Conservation (phyloP, 805 yeast species). For the Priceomyces castillae region DNA sequence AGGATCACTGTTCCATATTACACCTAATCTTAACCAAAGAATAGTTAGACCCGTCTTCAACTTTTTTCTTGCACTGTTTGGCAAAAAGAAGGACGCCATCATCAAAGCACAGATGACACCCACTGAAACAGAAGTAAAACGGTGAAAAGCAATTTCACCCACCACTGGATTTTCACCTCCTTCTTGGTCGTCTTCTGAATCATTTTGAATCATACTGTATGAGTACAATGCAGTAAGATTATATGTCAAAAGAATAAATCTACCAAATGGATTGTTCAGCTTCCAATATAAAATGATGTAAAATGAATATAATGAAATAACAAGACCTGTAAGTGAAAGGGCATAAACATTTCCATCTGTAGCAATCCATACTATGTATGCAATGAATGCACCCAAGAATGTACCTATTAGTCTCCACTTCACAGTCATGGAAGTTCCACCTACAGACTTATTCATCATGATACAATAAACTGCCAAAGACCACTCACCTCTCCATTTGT, state of each 20-base stretch:
- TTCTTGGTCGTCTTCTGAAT: constrained; percentile 58
- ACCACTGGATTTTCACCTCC: constrained; percentile 70
- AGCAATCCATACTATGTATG: constrained; percentile 56
- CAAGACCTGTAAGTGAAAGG: constrained; percentile 49
- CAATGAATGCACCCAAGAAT: constrained; percentile 62
- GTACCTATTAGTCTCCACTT: constrained; percentile 77
- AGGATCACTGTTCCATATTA: constrained; percentile 78
- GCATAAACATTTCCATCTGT: constrained; percentile 54
- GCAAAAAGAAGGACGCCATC: constrained; percentile 63
- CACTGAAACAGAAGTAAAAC: constrained; percentile 66
- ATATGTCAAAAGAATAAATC: constrained; percentile 71
- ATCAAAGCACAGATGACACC: constrained; percentile 78
- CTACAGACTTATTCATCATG: constrained; percentile 80
- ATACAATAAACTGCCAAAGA: constrained; percentile 76
- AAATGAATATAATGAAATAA: constrained; percentile 47
- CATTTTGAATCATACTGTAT: constrained; percentile 61
- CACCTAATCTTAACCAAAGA: constrained; percentile 77
- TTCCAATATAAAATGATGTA: constrained; percentile 69
- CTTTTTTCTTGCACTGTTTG: constrained; percentile 72
- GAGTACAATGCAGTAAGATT: constrained; percentile 77
- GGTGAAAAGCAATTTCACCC: constrained; percentile 71
- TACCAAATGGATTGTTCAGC: constrained; percentile 58
- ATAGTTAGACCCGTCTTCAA: constrained; percentile 62
- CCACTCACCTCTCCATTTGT: constrained; percentile 80
- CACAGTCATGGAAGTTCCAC: constrained; percentile 79